Evolutionary conservation across 2,329 filamentous ascomycete species (phyloP), one percentile per base, ranked within the genome.

Genomic region (Chaetomiaceae sp.): DNA sequence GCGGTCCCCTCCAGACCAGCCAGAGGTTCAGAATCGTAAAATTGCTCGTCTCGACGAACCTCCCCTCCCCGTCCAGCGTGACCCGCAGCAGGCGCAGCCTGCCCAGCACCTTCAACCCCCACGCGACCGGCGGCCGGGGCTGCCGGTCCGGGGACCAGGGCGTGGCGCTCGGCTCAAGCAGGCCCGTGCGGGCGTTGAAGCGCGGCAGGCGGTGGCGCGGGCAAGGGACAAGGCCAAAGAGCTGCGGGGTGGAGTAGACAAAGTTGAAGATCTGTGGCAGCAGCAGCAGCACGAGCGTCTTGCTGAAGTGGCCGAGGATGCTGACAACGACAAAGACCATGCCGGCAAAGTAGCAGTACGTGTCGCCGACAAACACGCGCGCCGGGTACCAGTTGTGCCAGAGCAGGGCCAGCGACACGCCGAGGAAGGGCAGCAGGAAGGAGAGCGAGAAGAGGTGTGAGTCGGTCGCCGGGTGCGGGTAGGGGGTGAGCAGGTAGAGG

Each of bases 241-340:
- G 75, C 64, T 98, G 93, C 6, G 93, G 93, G 1, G 79, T 80
- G 32, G 90, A 96, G 71, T 97, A 98, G 55, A 91, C 62, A 63
- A 97, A 97, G 72, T 98, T 98, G 77, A 94, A 89, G 58, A 94
- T 86, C 69, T 98, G 93, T 12, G 93, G 93, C 32, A 95, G 75
- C 56, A 98, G 84, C 8, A 98, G 75, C 41, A 98, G 78, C 46
- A 95, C 78, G 37, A 98, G 76, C 1, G 93, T 98, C 70, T 98
- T 98, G 72, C 87, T 94, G 71, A 98, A 98, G 70, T 98, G 93
- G 19, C 93, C 93, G 42, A 96, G 76, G 61, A 98, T 97, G 53
- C 88, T 89, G 55, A 97, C 93, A 36, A 96, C 90, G 44, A 91
- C 93, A 64, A 98, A 98, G 32, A 97, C 87, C 89, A 98, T 98